phyloP scores from a whole-genome alignment of 2,329 filamentous ascomycete genomes.

The Thelonectria rubi region DNA sequence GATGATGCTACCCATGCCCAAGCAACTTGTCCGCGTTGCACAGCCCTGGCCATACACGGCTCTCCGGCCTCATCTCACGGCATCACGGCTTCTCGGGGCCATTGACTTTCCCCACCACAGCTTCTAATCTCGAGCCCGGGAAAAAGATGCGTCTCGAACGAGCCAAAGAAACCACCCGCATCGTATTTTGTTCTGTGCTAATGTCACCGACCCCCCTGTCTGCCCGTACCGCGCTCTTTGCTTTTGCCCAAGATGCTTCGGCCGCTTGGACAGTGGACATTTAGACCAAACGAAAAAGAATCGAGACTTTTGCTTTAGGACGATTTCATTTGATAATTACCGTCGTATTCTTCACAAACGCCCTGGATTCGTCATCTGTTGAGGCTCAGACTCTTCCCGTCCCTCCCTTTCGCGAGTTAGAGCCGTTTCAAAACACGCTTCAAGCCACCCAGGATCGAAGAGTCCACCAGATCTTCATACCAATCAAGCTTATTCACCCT shows the following conservation, averaged over 20 bases:
- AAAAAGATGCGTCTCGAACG: slow-evolving; percentile 16
- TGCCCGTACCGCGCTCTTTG: slow-evolving; percentile 4
- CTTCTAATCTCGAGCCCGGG: slow-evolving; percentile 12
- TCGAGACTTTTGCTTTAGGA: neutral
- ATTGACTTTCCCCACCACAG: slow-evolving; percentile 11
- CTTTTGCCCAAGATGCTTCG: neutral
- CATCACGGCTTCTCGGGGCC: slow-evolving; percentile 6
- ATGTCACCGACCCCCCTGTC: neutral
- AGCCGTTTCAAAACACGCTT: neutral
- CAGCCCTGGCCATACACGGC: slow-evolving; percentile 10
- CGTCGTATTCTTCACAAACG: neutral
- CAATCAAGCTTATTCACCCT: slow-evolving; percentile 10
- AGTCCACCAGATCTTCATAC: slow-evolving; percentile 1
- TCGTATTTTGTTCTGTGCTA: slow-evolving; percentile 19
- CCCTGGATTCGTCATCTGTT: neutral
- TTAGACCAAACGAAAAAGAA: neutral
- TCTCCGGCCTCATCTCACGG: slow-evolving; percentile 11
- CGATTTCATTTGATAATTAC: neutral
- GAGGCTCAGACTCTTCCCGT: slow-evolving; percentile 6
- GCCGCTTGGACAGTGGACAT: neutral
- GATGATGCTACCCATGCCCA: slow-evolving; percentile 12
- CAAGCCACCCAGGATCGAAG: neutral
- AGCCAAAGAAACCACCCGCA: slow-evolving; percentile 9
- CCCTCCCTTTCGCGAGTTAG: neutral
- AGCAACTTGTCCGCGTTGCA: too few species aligned